These are phyloP conservation scores for Tilletia indica DNA, from an alignment of 1,284 basidiomycete genomes.

Conservation along the genomic window DNA sequence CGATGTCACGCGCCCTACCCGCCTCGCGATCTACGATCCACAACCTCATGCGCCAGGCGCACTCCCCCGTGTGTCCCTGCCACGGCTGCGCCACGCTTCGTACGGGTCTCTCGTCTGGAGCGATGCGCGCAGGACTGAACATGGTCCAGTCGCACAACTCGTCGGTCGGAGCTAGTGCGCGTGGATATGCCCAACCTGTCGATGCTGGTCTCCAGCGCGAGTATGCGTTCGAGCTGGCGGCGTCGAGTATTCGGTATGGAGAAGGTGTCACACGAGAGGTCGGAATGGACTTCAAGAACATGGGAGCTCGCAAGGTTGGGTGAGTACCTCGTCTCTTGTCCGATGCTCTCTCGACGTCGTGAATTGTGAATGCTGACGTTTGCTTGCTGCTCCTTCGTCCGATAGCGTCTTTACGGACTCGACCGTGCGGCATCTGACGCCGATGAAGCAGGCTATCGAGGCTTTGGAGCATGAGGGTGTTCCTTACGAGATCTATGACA, in stretches of 20 bases:
- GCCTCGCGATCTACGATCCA: constrained; percentile 12
- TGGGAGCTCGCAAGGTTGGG: constrained; percentile 67
- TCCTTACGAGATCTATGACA: constrained; percentile 79
- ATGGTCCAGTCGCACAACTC: constrained; percentile 42
- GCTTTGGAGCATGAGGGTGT: constrained; percentile 73
- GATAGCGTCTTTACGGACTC: constrained; percentile 78
- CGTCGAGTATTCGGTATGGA: constrained; percentile 69
- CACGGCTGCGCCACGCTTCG: constrained; percentile 41
- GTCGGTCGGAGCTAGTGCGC: constrained; percentile 28
- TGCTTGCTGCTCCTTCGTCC: neutral
- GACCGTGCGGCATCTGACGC: constrained; percentile 74
- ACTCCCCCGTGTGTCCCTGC: constrained; percentile 43
- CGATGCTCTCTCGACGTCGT: neutral
- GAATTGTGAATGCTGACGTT: neutral
- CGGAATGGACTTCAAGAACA: constrained; percentile 73
- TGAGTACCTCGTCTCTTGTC: neutral
- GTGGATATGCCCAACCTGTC: constrained; percentile 72
- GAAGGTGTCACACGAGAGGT: constrained; percentile 66
- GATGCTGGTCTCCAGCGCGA: constrained; percentile 69
- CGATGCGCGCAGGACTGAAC: constrained; percentile 36
- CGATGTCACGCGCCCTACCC: neutral
- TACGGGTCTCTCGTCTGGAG: neutral
- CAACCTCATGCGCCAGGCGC: constrained; percentile 47
- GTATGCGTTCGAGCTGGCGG: constrained; percentile 96
- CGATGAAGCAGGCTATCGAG: constrained; percentile 79